Evolutionary conservation across 1,139 yeast species (phyloP), one percentile per base, ranked within the genome.

Genomic region (Komagataea norvegica): DNA sequence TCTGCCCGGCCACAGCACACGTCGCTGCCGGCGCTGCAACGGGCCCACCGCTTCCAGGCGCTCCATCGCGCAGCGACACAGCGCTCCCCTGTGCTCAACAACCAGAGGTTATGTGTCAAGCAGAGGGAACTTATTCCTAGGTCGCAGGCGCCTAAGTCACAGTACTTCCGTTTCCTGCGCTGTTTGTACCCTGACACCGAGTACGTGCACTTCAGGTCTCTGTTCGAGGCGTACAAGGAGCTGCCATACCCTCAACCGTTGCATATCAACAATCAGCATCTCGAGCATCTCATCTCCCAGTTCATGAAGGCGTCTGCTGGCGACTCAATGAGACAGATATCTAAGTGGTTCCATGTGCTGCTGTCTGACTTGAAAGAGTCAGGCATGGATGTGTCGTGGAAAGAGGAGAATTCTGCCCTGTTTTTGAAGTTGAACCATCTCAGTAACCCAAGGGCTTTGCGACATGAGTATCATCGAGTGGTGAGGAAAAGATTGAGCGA

Each of bases 231-330:
- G 1, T 36, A 36, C 24, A 31, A 31, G 20, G 8, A 18, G 15
- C 26, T 36, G 10, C 39, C 39, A 14, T 14, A 27, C 6, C 39
- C 39, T 4, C 35, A 23, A 14, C 34, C 39, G 3, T 19, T 31
- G 8, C 15, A 23, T 22, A 28, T 36, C 23, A 25, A 27, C 18
- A 32, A 33, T 8, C 24, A 31, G 7, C 40, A 37, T 33, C 26
- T 37, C 3, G 40, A 37, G 20, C 40, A 37, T 14, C 20, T 37
- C 28, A 16, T 37, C 10, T 13, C 25, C 8, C 40, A 37, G 25
- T 29, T 37, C 21, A 16, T 33, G 36, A 37, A 32, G 14, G 36
- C 29, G 6, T 32, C 36, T 6, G 36, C 33, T n/a, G 25, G 33
- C 16, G 36, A 37, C 3, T 31, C 33, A 5, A 32, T 36, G 3